Conservation (phyloP, 73 alveolate genomes). For the Uronychia setigera region DNA sequence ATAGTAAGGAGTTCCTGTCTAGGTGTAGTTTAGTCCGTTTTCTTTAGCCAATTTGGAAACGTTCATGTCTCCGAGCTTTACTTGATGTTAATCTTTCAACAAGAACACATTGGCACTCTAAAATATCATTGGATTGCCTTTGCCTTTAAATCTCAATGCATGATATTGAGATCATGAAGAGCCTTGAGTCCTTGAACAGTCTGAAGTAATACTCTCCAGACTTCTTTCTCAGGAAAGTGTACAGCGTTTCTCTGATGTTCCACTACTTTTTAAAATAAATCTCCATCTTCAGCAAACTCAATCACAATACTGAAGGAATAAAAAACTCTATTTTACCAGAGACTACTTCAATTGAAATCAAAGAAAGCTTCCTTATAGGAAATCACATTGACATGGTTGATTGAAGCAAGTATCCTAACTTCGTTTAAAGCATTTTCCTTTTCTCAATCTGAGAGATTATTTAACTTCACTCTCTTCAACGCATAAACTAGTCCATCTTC, state of each 20-base stretch:
- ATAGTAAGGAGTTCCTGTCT: constrained; percentile 78
- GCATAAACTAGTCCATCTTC: no score
- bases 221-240: constrained; percentile 58
- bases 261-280: constrained; percentile 62
- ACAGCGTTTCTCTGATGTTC: constrained; percentile 34
- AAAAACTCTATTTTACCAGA: constrained; percentile 57
- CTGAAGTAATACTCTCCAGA: constrained; percentile 59
- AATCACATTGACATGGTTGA: constrained; percentile 67
- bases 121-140: no score
- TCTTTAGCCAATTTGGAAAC: constrained; percentile 67
- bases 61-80: constrained; percentile 76
- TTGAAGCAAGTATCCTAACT: constrained; percentile 76
- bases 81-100: constrained; percentile 43
- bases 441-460: no score
- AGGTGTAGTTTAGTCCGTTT: constrained; percentile 48
- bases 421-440: constrained; percentile 82
- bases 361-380: constrained; percentile 74
- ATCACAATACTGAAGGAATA: constrained; percentile 66
- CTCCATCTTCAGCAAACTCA: constrained; percentile 86
- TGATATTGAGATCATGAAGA: constrained; percentile 50
- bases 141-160: constrained; percentile 29
- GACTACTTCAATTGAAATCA: constrained; percentile 52
- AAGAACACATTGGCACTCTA: constrained; percentile 72
- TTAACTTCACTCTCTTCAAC: no score
- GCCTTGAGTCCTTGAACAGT: no score